phyloP scores from a whole-genome alignment of 1,139 yeast species.

The Lodderomyces elongisporus region DNA sequence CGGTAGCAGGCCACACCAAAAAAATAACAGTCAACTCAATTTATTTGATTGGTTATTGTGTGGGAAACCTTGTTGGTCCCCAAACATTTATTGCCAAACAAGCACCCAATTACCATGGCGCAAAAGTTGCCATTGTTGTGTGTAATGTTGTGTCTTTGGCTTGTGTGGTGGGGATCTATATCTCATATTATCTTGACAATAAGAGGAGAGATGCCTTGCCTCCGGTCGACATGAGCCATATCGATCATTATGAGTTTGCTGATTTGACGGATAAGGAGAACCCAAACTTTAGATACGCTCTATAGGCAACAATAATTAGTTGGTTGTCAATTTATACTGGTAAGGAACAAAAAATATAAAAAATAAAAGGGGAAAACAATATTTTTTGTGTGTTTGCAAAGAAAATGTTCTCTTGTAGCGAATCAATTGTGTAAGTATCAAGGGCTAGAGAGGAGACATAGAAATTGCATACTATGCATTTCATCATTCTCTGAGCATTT shows the following conservation, averaged over 20 bases:
- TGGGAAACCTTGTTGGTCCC: conserved; percentile 69
- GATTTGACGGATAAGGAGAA: conserved; percentile 68
- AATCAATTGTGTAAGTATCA: too few species aligned
- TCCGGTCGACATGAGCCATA: conserved; percentile 11
- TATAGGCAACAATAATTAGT: too few species aligned
- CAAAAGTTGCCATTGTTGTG: conserved; percentile 35
- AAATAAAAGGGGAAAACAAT: too few species aligned
- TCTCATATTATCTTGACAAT: conserved; percentile 27
- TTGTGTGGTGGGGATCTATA: conserved; percentile 19
- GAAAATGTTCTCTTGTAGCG: too few species aligned
- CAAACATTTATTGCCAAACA: conserved; percentile 53
- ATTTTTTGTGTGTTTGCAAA: too few species aligned
- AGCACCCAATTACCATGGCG: conserved; percentile 50
- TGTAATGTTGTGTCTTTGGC: conserved; percentile 24
- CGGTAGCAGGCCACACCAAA: conserved; percentile 70
- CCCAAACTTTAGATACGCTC: conserved; percentile 51
- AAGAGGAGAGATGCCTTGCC: conserved; percentile 20
- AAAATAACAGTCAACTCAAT: conserved; percentile 56
- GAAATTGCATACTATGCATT: too few species aligned
- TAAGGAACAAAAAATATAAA: too few species aligned
- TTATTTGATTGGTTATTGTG: conserved; percentile 57
- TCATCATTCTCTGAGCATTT: too few species aligned
- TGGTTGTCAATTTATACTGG: too few species aligned
- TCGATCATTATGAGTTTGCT: conserved; percentile 51
- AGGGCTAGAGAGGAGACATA: too few species aligned